phyloP scores from a whole-genome alignment of 2,329 filamentous ascomycete genomes.

The Claviceps paspali region DNA sequence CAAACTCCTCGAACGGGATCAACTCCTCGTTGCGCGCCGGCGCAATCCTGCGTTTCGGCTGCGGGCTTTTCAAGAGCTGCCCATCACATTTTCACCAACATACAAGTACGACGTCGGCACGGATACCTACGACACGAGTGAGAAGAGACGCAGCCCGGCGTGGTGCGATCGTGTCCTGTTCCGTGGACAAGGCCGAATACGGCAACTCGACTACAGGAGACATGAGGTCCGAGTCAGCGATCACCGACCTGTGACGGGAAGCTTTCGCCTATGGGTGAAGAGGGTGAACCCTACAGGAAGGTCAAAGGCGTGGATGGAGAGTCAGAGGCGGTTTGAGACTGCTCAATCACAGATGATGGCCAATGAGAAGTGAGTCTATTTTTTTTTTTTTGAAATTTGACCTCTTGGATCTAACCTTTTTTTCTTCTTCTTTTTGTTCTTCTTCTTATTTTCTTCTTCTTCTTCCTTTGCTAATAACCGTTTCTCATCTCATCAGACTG shows the following conservation, averaged over 20 bases:
- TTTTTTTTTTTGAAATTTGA: no score
- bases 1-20: slow-evolving; percentile 85
- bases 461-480: background rate
- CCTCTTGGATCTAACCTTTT: background rate
- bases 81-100: slow-evolving; percentile 84
- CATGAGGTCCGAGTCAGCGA: slow-evolving; percentile 88
- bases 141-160: slow-evolving; percentile 85
- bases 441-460: background rate
- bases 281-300: slow-evolving; percentile 55
- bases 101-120: slow-evolving; percentile 98
- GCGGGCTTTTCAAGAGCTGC: slow-evolving; percentile 76
- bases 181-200: slow-evolving; percentile 63
- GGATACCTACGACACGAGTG: slow-evolving; percentile 83
- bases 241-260: slow-evolving; percentile 79
- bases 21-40: slow-evolving; percentile 74
- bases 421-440: background rate
- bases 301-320: slow-evolving; percentile 52
- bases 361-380: slow-evolving; percentile 56
- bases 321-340: slow-evolving; percentile 58
- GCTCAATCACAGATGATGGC: slow-evolving; percentile 52
- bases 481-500: slow-evolving; percentile 20
- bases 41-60: slow-evolving; percentile 83
- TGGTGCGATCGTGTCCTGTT: slow-evolving; percentile 96
- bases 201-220: slow-evolving; percentile 73
- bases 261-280: slow-evolving; percentile 74